Conservation (phyloP, 768 basidiomycete genomes). For the Candolleomyces aberdarensis region DNA sequence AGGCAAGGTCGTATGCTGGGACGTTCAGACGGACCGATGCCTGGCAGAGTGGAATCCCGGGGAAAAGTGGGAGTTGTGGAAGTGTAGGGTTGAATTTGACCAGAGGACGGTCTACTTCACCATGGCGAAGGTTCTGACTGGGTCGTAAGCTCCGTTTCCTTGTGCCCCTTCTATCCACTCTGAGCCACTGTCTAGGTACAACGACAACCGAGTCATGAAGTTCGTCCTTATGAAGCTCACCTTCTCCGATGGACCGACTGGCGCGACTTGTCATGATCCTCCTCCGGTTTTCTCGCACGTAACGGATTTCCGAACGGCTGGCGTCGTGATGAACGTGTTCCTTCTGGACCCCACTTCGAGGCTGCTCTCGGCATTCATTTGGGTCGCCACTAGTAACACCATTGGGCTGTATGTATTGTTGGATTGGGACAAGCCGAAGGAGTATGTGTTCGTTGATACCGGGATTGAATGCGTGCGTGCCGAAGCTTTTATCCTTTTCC, state of each 20-base stretch:
- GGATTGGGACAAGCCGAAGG: slow-evolving; percentile 57
- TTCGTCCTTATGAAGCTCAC: slow-evolving; percentile 68
- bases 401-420: slow-evolving; percentile 61
- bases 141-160: slow-evolving; percentile 37
- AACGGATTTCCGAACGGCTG: slow-evolving; percentile 60
- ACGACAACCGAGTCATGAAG: slow-evolving; percentile 64
- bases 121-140: slow-evolving; percentile 62
- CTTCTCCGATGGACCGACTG: slow-evolving; percentile 50
- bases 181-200: slow-evolving; percentile 34
- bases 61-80: slow-evolving; percentile 69
- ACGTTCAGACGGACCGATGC: slow-evolving; percentile 56
- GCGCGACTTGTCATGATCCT: slow-evolving; percentile 26
- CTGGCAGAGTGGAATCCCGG: slow-evolving; percentile 70
- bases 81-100: slow-evolving; percentile 75
- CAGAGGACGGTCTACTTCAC: slow-evolving; percentile 69
- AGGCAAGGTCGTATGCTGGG: slow-evolving; percentile 77
- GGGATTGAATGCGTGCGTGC: slow-evolving; percentile 67
- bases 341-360: slow-evolving; percentile 62
- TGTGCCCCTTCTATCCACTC: neutral
- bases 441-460: slow-evolving; percentile 73
- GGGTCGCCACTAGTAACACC: slow-evolving; percentile 46
- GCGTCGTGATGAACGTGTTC: slow-evolving; percentile 77
- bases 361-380: slow-evolving; percentile 68
- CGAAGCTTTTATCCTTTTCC: neutral
- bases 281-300: slow-evolving; percentile 55